Evolutionary conservation across 345 rosid species (phyloP).

Genomic region (Murraya paniculata): DNA sequence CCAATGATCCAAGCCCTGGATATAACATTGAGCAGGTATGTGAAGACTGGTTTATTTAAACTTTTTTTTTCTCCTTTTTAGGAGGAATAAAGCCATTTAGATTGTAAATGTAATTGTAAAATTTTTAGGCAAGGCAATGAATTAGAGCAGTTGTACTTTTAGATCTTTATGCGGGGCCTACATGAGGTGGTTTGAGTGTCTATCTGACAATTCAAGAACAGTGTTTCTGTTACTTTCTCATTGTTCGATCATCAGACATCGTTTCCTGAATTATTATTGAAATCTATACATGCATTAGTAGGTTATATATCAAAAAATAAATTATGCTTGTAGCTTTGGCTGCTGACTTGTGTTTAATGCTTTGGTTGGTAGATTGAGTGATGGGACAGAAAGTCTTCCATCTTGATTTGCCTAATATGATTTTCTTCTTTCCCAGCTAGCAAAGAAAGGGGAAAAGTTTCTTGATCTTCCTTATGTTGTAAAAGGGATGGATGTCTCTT

Average conservation of each 20-base stretch:
- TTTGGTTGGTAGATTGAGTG: constrained; percentile 2
- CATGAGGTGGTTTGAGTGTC: background rate
- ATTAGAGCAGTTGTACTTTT: background rate
- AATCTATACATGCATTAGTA: background rate
- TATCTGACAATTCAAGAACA: background rate
- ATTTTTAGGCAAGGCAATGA: background rate
- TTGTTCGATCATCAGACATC: background rate
- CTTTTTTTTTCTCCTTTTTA: background rate
- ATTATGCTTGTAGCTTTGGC: background rate
- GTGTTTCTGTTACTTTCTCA: background rate
- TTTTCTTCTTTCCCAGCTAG: constrained; percentile 53
- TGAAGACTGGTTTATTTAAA: background rate
- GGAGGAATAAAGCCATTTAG: background rate
- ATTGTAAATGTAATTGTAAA: background rate
- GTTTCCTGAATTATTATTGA: background rate
- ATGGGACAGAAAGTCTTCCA: background rate
- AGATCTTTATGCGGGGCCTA: background rate
- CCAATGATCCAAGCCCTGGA: constrained; percentile 99
- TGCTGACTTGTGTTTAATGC: background rate
- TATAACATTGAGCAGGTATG: constrained; percentile 96
- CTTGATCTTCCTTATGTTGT: constrained; percentile 91
- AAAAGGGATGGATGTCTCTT: constrained; percentile 98
- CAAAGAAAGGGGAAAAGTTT: constrained; percentile 89
- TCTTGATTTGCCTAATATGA: background rate
- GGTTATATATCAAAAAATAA: background rate